phyloP scores from a whole-genome alignment of 768 basidiomycete genomes.

The Kockovaella imperatae region DNA sequence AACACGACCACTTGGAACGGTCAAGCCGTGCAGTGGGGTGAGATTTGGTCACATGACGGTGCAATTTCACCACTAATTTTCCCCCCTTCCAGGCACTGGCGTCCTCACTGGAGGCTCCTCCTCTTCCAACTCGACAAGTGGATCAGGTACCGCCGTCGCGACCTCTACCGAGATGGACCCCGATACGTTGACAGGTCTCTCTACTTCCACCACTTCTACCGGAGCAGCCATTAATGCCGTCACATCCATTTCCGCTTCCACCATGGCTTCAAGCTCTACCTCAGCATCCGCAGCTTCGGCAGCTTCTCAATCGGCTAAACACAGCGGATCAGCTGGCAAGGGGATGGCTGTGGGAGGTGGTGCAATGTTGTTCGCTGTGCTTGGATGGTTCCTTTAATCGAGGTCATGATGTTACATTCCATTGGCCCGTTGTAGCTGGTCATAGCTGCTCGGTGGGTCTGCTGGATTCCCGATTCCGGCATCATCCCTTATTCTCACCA shows the following conservation, averaged over 20 bases:
- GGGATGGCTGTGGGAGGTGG: no score
- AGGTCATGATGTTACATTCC: no score
- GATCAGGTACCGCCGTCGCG: conserved; percentile 8
- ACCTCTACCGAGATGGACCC: conserved; percentile 8
- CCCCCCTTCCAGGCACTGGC: conserved; percentile 18
- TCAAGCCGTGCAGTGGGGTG: conserved; percentile 35
- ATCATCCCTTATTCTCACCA: no score
- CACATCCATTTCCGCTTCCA: not conserved
- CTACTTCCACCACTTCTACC: conserved; percentile 5
- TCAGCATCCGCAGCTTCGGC: conserved; percentile 3
- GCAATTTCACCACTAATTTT: no score
- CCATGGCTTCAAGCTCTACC: conserved; percentile 9
- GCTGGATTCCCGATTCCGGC: no score
- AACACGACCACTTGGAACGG: conserved; percentile 34
- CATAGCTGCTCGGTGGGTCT: no score
- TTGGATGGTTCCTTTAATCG: no score
- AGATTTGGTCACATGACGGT: not conserved
- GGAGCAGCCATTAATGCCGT: conserved; percentile 3
- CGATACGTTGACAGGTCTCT: conserved; percentile 3
- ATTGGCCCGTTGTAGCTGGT: no score
- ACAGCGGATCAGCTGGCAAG: no score
- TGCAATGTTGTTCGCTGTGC: no score
- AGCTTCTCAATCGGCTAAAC: not conserved
- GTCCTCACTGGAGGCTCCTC: conserved; percentile 13
- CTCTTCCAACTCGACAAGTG: conserved; percentile 10